A percentile compares a stretch with the other conserved stretches of the same genome.
phyloP scores from a whole-genome alignment of 176 grass and related monocot species.

The Eremochloa ophiuroides region DNA sequence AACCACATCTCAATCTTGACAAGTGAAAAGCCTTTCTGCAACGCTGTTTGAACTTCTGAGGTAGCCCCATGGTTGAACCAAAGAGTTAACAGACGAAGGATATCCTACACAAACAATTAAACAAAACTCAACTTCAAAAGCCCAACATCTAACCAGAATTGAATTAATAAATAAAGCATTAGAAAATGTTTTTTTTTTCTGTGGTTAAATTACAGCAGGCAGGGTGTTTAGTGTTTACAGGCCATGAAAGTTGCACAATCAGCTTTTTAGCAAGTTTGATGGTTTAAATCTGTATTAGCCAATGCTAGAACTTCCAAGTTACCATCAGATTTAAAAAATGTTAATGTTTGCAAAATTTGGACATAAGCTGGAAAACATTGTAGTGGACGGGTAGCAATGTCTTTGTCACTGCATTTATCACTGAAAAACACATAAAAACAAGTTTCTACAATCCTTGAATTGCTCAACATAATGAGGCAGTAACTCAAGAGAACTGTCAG shows the following conservation, averaged over 20 bases:
- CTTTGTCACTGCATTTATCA: not conserved
- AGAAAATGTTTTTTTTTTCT: not conserved
- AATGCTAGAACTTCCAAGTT: not conserved
- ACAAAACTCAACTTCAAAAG: slow-evolving; percentile 22
- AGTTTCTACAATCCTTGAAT: too few species aligned
- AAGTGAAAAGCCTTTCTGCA: slow-evolving; percentile 85
- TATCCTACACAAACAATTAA: slow-evolving; percentile 66
- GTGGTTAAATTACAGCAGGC: not conserved
- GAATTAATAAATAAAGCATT: slow-evolving; percentile 15
- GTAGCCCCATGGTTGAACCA: slow-evolving; percentile 96
- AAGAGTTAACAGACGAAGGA: slow-evolving; percentile 89
- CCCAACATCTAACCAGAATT: not conserved
- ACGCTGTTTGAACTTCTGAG: slow-evolving; percentile 80
- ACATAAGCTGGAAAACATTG: not conserved
- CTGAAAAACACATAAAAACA: not conserved
- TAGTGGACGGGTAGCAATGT: not conserved
- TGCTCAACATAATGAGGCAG: not conserved
- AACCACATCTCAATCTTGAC: slow-evolving; percentile 99
- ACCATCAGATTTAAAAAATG: not conserved
- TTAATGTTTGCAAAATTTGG: not conserved
- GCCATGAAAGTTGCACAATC: not conserved
- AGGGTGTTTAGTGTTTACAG: slow-evolving; percentile 3
- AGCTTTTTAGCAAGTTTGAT: not conserved
- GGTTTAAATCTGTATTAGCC: not conserved
- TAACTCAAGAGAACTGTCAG: too few species aligned